phyloP scores from a whole-genome alignment of 2,329 filamentous ascomycete genomes.

The Penicillium concentricum region DNA sequence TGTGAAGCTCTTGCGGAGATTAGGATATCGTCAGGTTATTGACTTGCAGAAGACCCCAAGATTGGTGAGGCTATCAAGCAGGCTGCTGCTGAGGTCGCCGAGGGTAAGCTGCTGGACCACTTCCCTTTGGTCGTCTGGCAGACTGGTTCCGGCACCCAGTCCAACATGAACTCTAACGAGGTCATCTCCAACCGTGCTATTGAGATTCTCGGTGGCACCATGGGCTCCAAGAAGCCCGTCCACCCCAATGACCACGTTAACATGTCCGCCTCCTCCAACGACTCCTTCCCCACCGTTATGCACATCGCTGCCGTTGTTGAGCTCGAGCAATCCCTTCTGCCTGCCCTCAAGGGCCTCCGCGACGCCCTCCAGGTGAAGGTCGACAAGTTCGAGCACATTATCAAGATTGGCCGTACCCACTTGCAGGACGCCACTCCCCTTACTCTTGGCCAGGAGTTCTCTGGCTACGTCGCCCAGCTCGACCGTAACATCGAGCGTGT shows the following conservation, averaged over 20 bases:
- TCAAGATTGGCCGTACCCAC: conserved; percentile 98
- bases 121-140: conserved; percentile 99
- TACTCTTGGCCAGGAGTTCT: conserved; percentile 96
- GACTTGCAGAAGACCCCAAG: conserved; percentile 67
- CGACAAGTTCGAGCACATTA: conserved; percentile 86
- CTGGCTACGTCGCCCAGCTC: conserved; percentile 92
- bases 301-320: conserved; percentile 97
- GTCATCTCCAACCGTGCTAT: conserved; percentile 99
- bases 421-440: conserved; percentile 95
- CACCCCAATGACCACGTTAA: conserved; percentile 99
- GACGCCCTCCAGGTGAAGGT: conserved; percentile 84
- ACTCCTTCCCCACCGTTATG: conserved; percentile 99
- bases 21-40: conserved; percentile 5
- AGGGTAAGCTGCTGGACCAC: conserved; percentile 91
- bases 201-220: conserved; percentile 89
- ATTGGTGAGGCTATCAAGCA: conserved; percentile 91
- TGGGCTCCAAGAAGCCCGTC: conserved; percentile 97
- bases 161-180: conserved; percentile 99
- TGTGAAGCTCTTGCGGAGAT: conserved; percentile 13
- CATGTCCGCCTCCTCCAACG: conserved; percentile 97
- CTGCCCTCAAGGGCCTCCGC: conserved; percentile 77
- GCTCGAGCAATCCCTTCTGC: conserved; percentile 80
- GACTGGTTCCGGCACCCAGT: conserved; percentile 97
- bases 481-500: conserved; percentile 87
- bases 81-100: conserved; percentile 88